These are phyloP conservation scores for Colletotrichum trifolii DNA, from an alignment of 2,329 filamentous ascomycete genomes.

Conservation along the genomic window DNA sequence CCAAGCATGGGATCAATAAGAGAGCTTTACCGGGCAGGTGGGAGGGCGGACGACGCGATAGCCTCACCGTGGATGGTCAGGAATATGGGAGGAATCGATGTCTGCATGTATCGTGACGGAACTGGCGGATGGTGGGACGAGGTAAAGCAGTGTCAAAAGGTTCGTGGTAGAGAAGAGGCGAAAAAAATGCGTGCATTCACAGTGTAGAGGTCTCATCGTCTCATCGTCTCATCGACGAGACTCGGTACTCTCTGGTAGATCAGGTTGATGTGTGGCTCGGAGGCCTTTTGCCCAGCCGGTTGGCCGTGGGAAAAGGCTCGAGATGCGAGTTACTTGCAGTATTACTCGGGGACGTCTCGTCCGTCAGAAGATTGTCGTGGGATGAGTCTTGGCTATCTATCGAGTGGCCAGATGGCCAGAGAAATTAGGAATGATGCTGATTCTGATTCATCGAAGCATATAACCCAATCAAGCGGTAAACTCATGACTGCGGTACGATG, in stretches of 20 bases:
- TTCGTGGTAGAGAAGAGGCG: no score
- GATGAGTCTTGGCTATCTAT: slow-evolving; percentile 12
- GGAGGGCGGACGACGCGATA: neutral
- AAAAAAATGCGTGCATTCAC: no score
- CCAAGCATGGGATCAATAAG: slow-evolving; percentile 8
- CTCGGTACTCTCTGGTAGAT: neutral
- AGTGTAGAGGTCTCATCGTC: neutral
- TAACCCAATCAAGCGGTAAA: slow-evolving; percentile 19
- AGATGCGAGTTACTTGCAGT: neutral
- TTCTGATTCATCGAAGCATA: slow-evolving; percentile 20
- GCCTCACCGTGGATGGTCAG: neutral
- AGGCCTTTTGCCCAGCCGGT: slow-evolving; percentile 6
- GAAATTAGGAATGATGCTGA: no score
- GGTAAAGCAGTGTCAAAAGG: no score
- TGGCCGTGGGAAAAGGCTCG: slow-evolving; percentile 12
- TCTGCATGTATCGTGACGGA: no score
- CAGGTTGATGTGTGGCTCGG: neutral
- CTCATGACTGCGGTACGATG: neutral
- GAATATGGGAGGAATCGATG: no score
- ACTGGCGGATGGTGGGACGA: no score
- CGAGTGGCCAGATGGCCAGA: neutral
- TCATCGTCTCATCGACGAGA: no score
- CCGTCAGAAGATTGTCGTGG: neutral
- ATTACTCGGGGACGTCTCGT: neutral
- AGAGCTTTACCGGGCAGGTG: slow-evolving; percentile 17